These are phyloP conservation scores for Aspergillus wentii DNA, from an alignment of 495 filamentous ascomycete genomes.

Conservation along the genomic window DNA sequence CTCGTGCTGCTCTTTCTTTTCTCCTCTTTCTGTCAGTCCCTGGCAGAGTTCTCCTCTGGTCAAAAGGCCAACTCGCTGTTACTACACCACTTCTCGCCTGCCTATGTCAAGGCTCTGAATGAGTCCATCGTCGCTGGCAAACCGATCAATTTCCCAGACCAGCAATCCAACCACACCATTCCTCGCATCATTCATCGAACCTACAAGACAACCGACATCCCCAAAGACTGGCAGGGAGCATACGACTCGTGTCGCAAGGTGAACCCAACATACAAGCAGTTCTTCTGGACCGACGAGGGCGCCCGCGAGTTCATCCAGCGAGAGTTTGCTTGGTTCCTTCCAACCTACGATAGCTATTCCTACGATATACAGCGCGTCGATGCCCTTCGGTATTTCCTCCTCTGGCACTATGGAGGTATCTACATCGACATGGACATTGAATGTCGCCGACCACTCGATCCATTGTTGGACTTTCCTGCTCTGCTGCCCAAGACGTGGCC, in stretches of 20 bases:
- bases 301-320: conserved; percentile 48
- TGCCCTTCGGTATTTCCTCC: conserved; percentile 64
- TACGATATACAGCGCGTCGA: conserved; percentile 69
- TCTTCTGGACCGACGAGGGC: conserved; percentile 11
- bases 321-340: conserved; percentile 65
- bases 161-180: not conserved
- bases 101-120: conserved; percentile 4
- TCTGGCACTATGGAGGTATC: conserved; percentile 63
- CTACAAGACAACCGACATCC: not conserved
- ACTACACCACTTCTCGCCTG: conserved; percentile 1
- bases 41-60: no score
- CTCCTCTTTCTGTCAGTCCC: no score
- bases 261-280: conserved; percentile 2
- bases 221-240: not conserved
- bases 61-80: no score
- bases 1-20: no score
- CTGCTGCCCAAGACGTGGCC: conserved; percentile 2
- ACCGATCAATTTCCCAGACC: not conserved
- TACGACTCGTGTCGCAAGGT: not conserved
- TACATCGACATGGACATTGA: conserved; percentile 64
- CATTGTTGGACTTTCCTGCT: conserved; percentile 1
- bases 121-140: not conserved
- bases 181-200: conserved; percentile 4
- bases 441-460: conserved; percentile 2
- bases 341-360: conserved; percentile 61